Base-by-base conservation (phyloP, 768 basidiomycete genomes). In the Tricholoma sp. region DNA sequence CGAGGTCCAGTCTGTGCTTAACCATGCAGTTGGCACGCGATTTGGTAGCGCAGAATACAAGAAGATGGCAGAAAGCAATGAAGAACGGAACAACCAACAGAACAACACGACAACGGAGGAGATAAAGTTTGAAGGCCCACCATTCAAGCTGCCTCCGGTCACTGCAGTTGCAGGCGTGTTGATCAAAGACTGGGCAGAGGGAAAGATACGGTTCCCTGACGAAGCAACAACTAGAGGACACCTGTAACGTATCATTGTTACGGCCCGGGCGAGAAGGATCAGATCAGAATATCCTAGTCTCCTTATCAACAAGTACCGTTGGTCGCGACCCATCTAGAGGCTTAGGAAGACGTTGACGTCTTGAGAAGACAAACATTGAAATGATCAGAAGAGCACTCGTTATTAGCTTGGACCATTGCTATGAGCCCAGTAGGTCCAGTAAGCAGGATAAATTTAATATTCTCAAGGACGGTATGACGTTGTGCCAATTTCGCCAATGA, bases 101-200 rank as follows among this genome's bases (percentile, higher is more conserved):
- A 48, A 45, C 48, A 55, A 45, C 50, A 59, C 44, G 29, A 61
- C 55, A 55, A 59, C 41, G 53, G 60, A 41, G 51, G 61, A 60
- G 10, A 56, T 62, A 13, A 66, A 72, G 59, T 39, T 20, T 6
- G 73, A 71, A 28, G 80, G 79, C 48, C 78, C 82, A 4, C 74
- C 82, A 7, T 86, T 94, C 71, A 82, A 80, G 59, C 71, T 94
- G n/a, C 93, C 94, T 1, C 86, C 90, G 6, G 65, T 67, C 2
- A 87, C 82, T 20, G 89, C 91, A 7, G 87, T 94, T 54, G 92
- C 89, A 0, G 94, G 94, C n/a, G 83, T 89, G 31, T 69, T 96
- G 65, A 88, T 96, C 62, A 74, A 81, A 50, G 82, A 92, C 53
- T 95, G 94, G 94, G 87, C 77, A 5, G 80, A 85, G 39, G 78